A percentile compares a stretch with the other conserved stretches of the same genome.
phyloP scores from a whole-genome alignment of 2,329 filamentous ascomycete genomes.

The Ophiostoma angusticollis region DNA sequence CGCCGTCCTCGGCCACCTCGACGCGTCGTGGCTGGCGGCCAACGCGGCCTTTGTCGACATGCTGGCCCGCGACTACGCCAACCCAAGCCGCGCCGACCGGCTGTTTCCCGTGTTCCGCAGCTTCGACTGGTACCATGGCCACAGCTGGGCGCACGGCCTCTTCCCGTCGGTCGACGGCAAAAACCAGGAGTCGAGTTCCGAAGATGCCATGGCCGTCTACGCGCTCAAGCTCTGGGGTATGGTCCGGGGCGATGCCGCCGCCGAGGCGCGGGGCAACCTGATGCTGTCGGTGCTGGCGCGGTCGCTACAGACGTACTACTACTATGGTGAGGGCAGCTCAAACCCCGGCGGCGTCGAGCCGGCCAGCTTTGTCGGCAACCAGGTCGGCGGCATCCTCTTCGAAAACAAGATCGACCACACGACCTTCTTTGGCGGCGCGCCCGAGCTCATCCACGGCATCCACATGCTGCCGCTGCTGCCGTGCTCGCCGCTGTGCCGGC shows the following conservation, averaged over 20 bases:
- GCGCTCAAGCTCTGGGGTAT: conserved; percentile 90
- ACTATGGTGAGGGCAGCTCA: conserved; percentile 60
- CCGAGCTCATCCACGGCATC: conserved; percentile 64
- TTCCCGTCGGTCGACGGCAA: conserved; percentile 62
- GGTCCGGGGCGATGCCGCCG: conserved; percentile 58
- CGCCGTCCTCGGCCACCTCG: conserved; percentile 68
- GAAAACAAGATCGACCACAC: conserved; percentile 94
- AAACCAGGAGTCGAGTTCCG: conserved; percentile 75
- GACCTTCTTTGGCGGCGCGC: conserved; percentile 69
- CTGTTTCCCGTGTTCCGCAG: conserved; percentile 70
- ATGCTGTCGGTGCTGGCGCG: conserved; percentile 71
- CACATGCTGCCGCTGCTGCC: conserved; percentile 73
- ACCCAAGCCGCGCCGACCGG: conserved; percentile 55
- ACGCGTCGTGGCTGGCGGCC: conserved; percentile 56
- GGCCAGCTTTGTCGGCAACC: conserved; percentile 66
- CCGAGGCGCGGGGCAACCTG: conserved; percentile 71
- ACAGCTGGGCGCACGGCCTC: conserved; percentile 81
- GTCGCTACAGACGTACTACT: conserved; percentile 66
- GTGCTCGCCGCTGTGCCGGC: conserved; percentile 53
- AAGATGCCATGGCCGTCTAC: conserved; percentile 80
- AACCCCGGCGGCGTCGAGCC: conserved; percentile 45
- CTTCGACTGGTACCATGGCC: conserved; percentile 92
- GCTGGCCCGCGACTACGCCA: conserved; percentile 71
- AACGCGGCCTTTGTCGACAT: conserved; percentile 75
- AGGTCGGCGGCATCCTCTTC: conserved; percentile 59